Evolutionary conservation across 768 basidiomycete genomes (phyloP).

Genomic region (Pisolithus marmoratus): DNA sequence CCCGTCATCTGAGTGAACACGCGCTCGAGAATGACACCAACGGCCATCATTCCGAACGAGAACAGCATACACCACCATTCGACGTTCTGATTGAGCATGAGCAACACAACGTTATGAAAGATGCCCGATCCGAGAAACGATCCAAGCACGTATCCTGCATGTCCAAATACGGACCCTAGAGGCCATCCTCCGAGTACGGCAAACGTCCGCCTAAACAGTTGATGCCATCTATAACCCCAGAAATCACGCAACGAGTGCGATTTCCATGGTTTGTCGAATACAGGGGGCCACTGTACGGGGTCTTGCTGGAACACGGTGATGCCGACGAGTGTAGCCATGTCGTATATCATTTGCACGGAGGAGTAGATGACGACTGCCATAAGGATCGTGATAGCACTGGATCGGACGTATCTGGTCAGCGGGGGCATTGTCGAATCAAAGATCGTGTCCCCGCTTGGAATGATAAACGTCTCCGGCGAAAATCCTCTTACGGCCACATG

Average conservation of each 20-base stretch:
- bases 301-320: conserved; percentile 40
- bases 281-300: conserved; percentile 48
- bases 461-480: conserved; percentile 12
- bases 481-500: conserved; percentile 38
- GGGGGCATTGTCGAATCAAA: conserved; percentile 22
- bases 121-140: conserved; percentile 50
- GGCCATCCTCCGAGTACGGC: conserved; percentile 41
- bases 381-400: conserved; percentile 36
- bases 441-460: conserved; percentile 22
- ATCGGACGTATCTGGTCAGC: conserved; percentile 24
- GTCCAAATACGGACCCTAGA: conserved; percentile 36
- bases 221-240: conserved; percentile 59
- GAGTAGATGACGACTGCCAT: conserved; percentile 41
- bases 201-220: conserved; percentile 50
- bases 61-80: conserved; percentile 37
- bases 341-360: conserved; percentile 37
- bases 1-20: conserved; percentile 28
- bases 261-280: conserved; percentile 47
- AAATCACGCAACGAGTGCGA: conserved; percentile 51
- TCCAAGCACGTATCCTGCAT: conserved; percentile 41
- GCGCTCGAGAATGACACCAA: conserved; percentile 43
- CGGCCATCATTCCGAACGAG: conserved; percentile 49
- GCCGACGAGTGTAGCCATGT: conserved; percentile 36
- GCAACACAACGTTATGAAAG: conserved; percentile 48
- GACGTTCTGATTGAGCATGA: conserved; percentile 47